Evolutionary conservation across 805 yeast species (phyloP).

Genomic region (Candida sakaeoensis): DNA sequence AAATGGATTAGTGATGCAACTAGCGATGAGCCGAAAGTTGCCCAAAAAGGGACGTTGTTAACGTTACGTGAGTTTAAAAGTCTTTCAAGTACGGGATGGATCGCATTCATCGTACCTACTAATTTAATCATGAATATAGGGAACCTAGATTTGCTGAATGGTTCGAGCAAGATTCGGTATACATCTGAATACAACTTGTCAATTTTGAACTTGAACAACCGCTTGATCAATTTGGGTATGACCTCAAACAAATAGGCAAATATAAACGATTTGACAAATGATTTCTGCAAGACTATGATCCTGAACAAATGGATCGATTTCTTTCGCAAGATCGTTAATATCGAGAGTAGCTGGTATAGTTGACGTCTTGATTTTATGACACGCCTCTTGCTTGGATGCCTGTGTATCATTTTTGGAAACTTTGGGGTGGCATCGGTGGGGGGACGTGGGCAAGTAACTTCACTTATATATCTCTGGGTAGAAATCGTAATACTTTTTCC

Average conservation of each 20-base stretch:
- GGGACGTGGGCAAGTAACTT: too few species aligned
- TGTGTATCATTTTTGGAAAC: too few species aligned
- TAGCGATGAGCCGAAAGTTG: conserved; percentile 15
- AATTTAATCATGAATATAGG: conserved; percentile 24
- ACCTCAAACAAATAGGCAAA: conserved; percentile 25
- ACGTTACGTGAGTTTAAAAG: neutral
- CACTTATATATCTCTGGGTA: too few species aligned
- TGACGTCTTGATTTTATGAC: too few species aligned
- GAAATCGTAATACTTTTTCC: neutral
- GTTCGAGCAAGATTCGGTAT: conserved; percentile 14
- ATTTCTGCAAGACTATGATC: conserved; percentile 4
- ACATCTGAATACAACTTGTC: conserved; percentile 10
- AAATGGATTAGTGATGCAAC: conserved; percentile 20
- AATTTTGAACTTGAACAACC: conserved; percentile 8
- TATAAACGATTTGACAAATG: conserved; percentile 14
- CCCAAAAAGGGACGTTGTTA: conserved; percentile 1
- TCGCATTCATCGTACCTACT: conserved; percentile 19
- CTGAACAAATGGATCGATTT: neutral
- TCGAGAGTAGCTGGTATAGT: neutral
- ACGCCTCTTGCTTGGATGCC: too few species aligned
- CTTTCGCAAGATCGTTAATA: neutral
- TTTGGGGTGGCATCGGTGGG: too few species aligned
- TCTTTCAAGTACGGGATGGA: conserved; percentile 13
- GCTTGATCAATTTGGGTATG: conserved; percentile 19
- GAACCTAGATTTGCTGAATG: conserved; percentile 20